These are phyloP conservation scores for Amanita rubescens DNA, from an alignment of 768 basidiomycete genomes.

Conservation along the genomic window DNA sequence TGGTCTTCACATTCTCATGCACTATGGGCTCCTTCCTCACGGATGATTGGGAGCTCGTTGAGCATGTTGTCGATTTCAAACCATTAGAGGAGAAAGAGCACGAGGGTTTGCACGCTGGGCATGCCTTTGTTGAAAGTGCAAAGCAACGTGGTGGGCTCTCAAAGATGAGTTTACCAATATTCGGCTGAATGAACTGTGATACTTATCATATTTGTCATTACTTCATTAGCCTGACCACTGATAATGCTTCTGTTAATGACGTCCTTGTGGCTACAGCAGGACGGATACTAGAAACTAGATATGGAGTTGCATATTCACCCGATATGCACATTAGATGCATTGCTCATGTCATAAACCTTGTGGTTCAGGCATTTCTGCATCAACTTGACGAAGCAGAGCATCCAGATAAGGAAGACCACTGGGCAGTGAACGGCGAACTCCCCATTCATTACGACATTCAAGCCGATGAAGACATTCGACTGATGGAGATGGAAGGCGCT, in stretches of 20 bases:
- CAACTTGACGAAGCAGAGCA: too few relatives aligned
- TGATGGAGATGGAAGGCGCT: too few relatives aligned
- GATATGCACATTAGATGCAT: too few relatives aligned
- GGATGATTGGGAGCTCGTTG: slow-evolving; percentile 25
- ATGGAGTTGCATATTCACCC: too few relatives aligned
- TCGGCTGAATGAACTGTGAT: not conserved
- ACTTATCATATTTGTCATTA: slow-evolving; percentile 9
- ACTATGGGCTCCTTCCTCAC: slow-evolving; percentile 17
- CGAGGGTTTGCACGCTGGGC: slow-evolving; percentile 23
- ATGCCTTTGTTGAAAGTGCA: slow-evolving; percentile 20
- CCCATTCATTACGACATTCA: too few relatives aligned
- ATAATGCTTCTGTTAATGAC: slow-evolving; percentile 29
- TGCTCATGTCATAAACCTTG: too few relatives aligned
- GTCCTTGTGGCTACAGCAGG: slow-evolving; percentile 11
- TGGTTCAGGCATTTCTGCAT: too few relatives aligned
- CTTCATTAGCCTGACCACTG: slow-evolving; percentile 19
- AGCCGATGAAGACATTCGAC: too few relatives aligned
- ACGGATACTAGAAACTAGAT: too few relatives aligned
- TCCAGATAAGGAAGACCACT: too few relatives aligned
- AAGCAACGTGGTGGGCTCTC: slow-evolving; percentile 17
- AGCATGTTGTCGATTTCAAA: slow-evolving; percentile 25
- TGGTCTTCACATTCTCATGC: too few relatives aligned
- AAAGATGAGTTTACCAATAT: slow-evolving; percentile 25
- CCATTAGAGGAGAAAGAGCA: slow-evolving; percentile 26
- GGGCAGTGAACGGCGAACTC: too few relatives aligned